A percentile compares a stretch with the other conserved stretches of the same genome.
These are phyloP conservation scores for Adansonia digitata DNA, from an alignment of 345 rosid species.

Conservation along the genomic window DNA sequence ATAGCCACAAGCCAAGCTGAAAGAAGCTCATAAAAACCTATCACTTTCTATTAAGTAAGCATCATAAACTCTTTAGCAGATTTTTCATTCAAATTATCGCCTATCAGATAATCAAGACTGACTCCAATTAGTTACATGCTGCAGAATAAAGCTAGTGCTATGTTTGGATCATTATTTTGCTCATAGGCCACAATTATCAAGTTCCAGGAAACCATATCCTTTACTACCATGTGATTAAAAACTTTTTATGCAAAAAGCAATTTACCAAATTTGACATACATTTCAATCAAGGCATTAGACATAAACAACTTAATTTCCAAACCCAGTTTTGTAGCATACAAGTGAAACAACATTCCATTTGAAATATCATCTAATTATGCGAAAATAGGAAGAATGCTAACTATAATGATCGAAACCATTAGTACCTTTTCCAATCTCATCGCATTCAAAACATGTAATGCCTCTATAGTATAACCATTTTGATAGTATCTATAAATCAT, in stretches of 20 bases:
- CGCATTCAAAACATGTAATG: constrained; percentile 30
- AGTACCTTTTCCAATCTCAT: constrained; percentile 37
- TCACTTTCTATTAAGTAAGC: constrained; percentile 62
- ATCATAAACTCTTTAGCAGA: constrained; percentile 50
- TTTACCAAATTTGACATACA: constrained; percentile 43
- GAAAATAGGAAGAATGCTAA: constrained; percentile 50
- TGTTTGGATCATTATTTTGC: constrained; percentile 39
- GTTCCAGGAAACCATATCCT: constrained; percentile 58
- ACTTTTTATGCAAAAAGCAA: constrained; percentile 26
- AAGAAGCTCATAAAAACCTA: constrained; percentile 78
- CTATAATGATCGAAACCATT: constrained; percentile 47
- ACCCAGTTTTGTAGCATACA: constrained; percentile 39
- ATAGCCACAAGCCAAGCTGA: constrained; percentile 90
- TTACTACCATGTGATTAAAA: constrained; percentile 36
- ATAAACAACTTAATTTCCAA: constrained; percentile 40
- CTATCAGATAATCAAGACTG: constrained; percentile 43
- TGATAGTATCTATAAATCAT: constrained; percentile 63
- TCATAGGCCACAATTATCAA: constrained; percentile 54
- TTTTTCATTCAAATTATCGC: constrained; percentile 35
- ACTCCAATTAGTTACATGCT: constrained; percentile 31
- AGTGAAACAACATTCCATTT: constrained; percentile 40
- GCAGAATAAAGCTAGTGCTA: constrained; percentile 29
- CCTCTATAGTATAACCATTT: constrained; percentile 43
- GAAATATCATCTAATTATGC: constrained; percentile 34
- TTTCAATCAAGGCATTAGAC: constrained; percentile 48